phyloP scores from a whole-genome alignment of 768 basidiomycete genomes.

The Exidia glandulosa region DNA sequence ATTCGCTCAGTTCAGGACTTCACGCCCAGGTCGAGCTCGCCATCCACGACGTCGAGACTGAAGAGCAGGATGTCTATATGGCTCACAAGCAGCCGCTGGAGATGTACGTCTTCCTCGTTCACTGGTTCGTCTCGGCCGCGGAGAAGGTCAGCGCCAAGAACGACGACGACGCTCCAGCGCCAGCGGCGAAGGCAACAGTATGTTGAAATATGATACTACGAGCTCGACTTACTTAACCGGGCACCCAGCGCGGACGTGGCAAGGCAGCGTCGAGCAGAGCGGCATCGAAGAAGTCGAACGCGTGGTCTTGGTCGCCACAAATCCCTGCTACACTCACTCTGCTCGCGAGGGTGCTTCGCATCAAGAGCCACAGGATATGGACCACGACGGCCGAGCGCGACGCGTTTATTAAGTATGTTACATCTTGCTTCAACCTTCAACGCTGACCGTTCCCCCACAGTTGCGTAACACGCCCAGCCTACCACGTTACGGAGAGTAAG shows the following conservation, averaged over 20 bases:
- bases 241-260: background rate
- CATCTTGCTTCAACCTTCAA: background rate
- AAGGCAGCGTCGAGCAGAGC: background rate
- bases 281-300: background rate
- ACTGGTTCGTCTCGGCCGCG: constrained; percentile 77
- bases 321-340: constrained; percentile 58
- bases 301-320: constrained; percentile 72
- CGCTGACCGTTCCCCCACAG: constrained; percentile 27
- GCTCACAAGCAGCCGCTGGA: constrained; percentile 70
- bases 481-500: constrained; percentile 78
- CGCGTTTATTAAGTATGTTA: constrained; percentile 66
- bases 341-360: constrained; percentile 58
- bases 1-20: constrained; percentile 72
- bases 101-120: constrained; percentile 83
- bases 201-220: background rate
- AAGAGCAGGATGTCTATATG: constrained; percentile 48
- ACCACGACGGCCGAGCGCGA: constrained; percentile 78
- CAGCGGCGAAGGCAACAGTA: constrained; percentile 18
- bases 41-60: constrained; percentile 52
- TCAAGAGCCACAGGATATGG: constrained; percentile 78
- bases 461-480: constrained; percentile 80
- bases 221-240: no score
- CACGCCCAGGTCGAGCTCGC: constrained; percentile 63
- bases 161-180: constrained; percentile 30
- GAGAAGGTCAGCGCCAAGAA: constrained; percentile 60